These are phyloP conservation scores for Nidularia pulvinata DNA, from an alignment of 768 basidiomycete species.

Conservation along the genomic window DNA sequence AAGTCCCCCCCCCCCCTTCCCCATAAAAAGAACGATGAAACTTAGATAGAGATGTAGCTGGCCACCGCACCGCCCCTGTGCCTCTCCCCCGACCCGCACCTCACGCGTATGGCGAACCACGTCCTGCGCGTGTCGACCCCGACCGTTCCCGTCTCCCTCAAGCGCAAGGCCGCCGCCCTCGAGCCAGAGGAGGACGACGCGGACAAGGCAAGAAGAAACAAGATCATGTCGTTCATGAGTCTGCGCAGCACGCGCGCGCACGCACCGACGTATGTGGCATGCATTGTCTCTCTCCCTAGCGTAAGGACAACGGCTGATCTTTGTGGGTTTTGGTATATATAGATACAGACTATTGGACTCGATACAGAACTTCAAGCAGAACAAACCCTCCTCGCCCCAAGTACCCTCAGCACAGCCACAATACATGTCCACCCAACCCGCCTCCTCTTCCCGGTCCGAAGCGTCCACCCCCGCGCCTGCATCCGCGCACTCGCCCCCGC, in stretches of 20 bases:
- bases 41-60: slow-evolving; percentile 37
- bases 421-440: slow-evolving; percentile 3
- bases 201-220: slow-evolving; percentile 68
- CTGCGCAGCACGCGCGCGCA: slow-evolving; percentile 50
- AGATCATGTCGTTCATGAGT: slow-evolving; percentile 82
- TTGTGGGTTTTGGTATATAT: neutral
- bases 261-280: slow-evolving; percentile 44
- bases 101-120: slow-evolving; percentile 76
- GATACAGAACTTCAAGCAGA: slow-evolving; percentile 13
- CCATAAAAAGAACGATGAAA: neutral
- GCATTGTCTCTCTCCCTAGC: neutral
- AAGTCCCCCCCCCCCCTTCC: slow-evolving; percentile 19
- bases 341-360: slow-evolving; percentile 65
- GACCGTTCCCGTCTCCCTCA: slow-evolving; percentile 70
- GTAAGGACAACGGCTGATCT: neutral
- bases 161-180: slow-evolving; percentile 70
- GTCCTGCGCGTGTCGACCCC: slow-evolving; percentile 73
- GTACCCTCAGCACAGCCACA: slow-evolving; percentile 16
- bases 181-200: slow-evolving; percentile 79
- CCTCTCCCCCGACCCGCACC: slow-evolving; percentile 76
- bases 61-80: slow-evolving; percentile 78
- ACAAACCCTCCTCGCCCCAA: slow-evolving; percentile 14
- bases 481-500: slow-evolving; percentile 10
- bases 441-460: slow-evolving; percentile 21
- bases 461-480: slow-evolving; percentile 19